Conservation (phyloP, 345 rosid genomes). For the Stellera chamaejasme region DNA sequence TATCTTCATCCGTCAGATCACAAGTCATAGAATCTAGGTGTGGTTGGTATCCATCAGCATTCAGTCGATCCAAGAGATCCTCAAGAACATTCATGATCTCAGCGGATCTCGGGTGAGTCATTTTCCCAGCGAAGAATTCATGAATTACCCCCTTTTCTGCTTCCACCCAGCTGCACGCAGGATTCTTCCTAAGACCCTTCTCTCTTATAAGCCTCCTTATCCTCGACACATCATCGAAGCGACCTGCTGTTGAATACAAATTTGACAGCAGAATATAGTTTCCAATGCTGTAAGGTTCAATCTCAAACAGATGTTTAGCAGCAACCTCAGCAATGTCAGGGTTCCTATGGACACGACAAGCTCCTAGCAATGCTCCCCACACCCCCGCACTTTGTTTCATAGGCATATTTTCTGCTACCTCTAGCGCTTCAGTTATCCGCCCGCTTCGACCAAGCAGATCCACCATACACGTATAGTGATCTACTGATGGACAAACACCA, state of each 20-base stretch:
- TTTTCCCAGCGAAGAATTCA: slow-evolving; percentile 58
- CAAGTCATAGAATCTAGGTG: slow-evolving; percentile 42
- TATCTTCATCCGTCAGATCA: slow-evolving; percentile 41
- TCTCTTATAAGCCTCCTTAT: slow-evolving; percentile 44
- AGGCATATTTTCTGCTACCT: slow-evolving; percentile 49
- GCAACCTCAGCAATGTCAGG: slow-evolving; percentile 66
- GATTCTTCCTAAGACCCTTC: slow-evolving; percentile 62
- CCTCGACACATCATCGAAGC: slow-evolving; percentile 39
- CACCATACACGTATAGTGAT: slow-evolving; percentile 73
- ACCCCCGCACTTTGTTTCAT: slow-evolving; percentile 50
- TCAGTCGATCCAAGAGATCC: slow-evolving; percentile 37
- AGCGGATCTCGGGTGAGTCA: slow-evolving; percentile 39
- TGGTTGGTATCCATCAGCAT: slow-evolving; percentile 42
- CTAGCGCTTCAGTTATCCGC: slow-evolving; percentile 54
- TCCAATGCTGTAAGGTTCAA: slow-evolving; percentile 64
- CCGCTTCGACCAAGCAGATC: slow-evolving; percentile 84
- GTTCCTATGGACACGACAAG: slow-evolving; percentile 53
- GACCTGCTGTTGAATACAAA: slow-evolving; percentile 51
- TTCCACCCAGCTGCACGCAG: slow-evolving; percentile 74
- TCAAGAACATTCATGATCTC: slow-evolving; percentile 44
- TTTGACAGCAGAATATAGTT: slow-evolving; percentile 61
- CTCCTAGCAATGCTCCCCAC: slow-evolving; percentile 94
- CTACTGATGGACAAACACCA: slow-evolving; percentile 45
- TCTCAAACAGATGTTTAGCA: slow-evolving; percentile 49
- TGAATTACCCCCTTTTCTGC: slow-evolving; percentile 44